These are phyloP conservation scores for Trichoderma sp. DNA, from an alignment of 2,329 filamentous ascomycete genomes.

Conservation along the genomic window DNA sequence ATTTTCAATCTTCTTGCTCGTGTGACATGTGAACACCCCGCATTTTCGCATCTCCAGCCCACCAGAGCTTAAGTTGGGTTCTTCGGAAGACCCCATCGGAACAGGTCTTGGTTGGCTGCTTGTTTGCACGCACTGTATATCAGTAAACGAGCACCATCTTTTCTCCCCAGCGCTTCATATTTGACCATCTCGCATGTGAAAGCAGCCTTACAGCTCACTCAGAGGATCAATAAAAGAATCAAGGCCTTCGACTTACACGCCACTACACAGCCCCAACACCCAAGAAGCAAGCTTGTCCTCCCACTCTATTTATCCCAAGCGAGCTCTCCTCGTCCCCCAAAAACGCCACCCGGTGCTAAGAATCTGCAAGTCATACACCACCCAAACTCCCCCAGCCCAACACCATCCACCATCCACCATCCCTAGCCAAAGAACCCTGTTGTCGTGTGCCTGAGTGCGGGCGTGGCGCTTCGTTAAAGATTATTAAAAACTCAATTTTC, in stretches of 20 bases:
- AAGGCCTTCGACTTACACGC: not conserved
- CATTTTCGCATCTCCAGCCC: not conserved
- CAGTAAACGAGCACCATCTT: not conserved
- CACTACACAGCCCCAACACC: not conserved
- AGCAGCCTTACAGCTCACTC: too few species aligned
- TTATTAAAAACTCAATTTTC: not conserved
- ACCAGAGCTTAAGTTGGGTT: not conserved
- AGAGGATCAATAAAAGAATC: not conserved
- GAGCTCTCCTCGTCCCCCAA: not conserved
- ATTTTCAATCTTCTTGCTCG: not conserved
- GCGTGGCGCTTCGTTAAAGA: not conserved
- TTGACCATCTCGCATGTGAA: not conserved
- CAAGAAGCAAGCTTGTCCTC: not conserved
- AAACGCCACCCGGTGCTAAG: not conserved
- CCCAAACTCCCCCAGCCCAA: not conserved
- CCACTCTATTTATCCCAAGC: not conserved
- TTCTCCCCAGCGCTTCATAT: not conserved
- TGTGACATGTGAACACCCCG: not conserved
- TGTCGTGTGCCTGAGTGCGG: not conserved
- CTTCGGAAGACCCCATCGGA: not conserved
- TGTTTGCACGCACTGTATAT: not conserved
- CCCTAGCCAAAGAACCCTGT: not conserved
- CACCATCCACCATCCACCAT: not conserved
- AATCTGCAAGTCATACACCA: not conserved
- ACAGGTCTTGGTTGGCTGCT: not conserved